Base-by-base conservation (phyloP, 2,329 filamentous ascomycete species). In the Fusarium sp. region DNA sequence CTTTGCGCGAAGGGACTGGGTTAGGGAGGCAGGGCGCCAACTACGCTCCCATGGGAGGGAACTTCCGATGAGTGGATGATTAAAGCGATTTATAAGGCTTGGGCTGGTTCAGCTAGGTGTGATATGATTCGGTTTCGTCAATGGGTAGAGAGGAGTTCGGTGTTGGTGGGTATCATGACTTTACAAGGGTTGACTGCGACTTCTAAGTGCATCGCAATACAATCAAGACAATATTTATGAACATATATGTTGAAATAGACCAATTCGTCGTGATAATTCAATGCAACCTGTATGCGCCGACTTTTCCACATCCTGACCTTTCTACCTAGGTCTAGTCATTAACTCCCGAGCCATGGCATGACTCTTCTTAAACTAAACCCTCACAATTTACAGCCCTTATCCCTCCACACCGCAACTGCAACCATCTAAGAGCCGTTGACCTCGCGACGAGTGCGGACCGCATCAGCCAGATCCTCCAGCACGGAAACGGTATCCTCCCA, bases 401-500 rank as follows among this genome's bases (percentile, higher is more conserved):
- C 50, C 13, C 26, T 20, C 36, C 74, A 48, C 72, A 71, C 73
- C 51, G 26, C 42, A 57, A 15, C 20, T 76, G 76, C 54, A 38
- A 75, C 48, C 75, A 68, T 9, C 77, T 74, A 56, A 79, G 71
- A 58, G 48, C 58, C 79, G 73, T 82, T 85, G 42, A 82, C 59
- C 74, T 88, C 84, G 74, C 96, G 89, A 74, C 95, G 89, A 68
- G 88, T 87, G 52, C 92, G 88, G 53, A 98, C 91, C 36, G 93
- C 92, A n/a, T 90, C 89, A 7, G 96, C 95, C 31, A 98, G 87
- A 73, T 95, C 88, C 80, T 97, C 92, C 24, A 98, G 86, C 1
- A 96, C 92, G 2, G 87, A 83, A 42, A 96, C 89, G 2, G 95
- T 98, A 54, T 85, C 87, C 15, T 97, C 93, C 95, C 95, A 98